phyloP scores from a whole-genome alignment of 2,329 filamentous ascomycete species.

The Trichophyton benhamiae region DNA sequence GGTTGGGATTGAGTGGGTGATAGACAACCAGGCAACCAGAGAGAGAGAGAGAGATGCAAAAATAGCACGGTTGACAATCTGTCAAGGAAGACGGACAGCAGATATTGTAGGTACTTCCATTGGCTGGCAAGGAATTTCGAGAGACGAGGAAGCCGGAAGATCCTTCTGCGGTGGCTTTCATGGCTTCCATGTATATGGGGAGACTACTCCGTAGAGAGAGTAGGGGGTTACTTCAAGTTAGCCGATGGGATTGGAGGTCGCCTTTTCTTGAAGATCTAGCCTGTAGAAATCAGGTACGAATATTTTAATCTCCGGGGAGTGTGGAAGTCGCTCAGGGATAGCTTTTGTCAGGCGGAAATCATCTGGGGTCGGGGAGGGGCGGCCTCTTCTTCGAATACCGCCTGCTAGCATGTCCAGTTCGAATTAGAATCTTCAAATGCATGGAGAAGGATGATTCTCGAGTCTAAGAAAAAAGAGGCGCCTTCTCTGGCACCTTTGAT shows the following conservation, averaged over 20 bases:
- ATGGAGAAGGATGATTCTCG: not conserved
- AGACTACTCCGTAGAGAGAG: no score
- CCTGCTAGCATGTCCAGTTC: not conserved
- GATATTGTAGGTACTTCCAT: not conserved
- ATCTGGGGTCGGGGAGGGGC: not conserved
- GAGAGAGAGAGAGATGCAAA: not conserved
- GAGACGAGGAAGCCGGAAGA: not conserved
- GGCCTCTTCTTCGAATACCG: not conserved
- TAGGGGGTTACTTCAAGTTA: not conserved
- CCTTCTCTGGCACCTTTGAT: not conserved
- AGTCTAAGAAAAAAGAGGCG: not conserved
- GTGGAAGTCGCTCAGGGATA: not conserved
- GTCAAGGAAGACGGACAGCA: not conserved
- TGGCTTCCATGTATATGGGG: no score
- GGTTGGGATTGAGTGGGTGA: not conserved
- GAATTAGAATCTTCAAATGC: not conserved
- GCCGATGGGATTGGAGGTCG: not conserved
- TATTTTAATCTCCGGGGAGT: constrained; percentile 5
- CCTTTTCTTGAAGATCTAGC: not conserved
- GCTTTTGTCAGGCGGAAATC: not conserved
- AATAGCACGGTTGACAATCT: not conserved
- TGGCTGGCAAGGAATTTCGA: not conserved
- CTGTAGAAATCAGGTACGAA: not conserved
- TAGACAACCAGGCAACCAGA: not conserved
- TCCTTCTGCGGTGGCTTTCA: not conserved